Evolutionary conservation across 192 early-diverging fungal genomes (phyloP), one percentile per base, ranked within the genome.

Genomic region (Entomortierella parvispora): DNA sequence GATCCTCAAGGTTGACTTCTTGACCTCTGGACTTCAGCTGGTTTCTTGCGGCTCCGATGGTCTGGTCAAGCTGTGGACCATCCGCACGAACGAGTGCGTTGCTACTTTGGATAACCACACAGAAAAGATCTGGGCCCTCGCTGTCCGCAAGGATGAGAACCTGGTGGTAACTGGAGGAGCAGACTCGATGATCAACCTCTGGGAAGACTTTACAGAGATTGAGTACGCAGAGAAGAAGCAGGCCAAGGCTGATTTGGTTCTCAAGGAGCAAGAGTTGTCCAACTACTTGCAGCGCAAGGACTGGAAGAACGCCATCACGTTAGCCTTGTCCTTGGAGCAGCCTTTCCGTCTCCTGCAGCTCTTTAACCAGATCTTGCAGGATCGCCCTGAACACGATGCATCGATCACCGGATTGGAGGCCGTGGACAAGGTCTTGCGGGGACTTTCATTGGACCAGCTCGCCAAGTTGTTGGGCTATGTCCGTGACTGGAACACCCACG

Each of bases 51-150:
- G 94, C 10, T 93, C 94, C 0, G 98, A 99, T 67, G 96, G 96
- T 18, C 86, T 99, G 45, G 82, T 98, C 52, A 99, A 99, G 81
- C 78, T 99, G 29, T 99, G 98, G 98, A 97, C 90, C 25, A 94
- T 97, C 69, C 93, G 94, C 52, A 91, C 86, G 20, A 91, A 91
- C 45, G 93, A 95, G 66, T 99, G 98, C 80, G 92, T 93, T 12
- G 74, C 81, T 3, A 99, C 97, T 7, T 80, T 98, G 26, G 98
- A 99, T 78, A 92, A 93, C 52, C 96, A 98, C 69, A 94, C 96
- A 23, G 95, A 96, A 79, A 95, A 95, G 80, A 89, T 99, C 22
- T 99, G 98, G 98, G 91, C 93, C 0, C 79, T 99, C 54, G 87
- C 94, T 37, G 87, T 93, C 44, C 84, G 89, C 48, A 83, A 85